Base-by-base conservation (phyloP, 2,329 filamentous ascomycete genomes). In the Trichoderma guizhouense region DNA sequence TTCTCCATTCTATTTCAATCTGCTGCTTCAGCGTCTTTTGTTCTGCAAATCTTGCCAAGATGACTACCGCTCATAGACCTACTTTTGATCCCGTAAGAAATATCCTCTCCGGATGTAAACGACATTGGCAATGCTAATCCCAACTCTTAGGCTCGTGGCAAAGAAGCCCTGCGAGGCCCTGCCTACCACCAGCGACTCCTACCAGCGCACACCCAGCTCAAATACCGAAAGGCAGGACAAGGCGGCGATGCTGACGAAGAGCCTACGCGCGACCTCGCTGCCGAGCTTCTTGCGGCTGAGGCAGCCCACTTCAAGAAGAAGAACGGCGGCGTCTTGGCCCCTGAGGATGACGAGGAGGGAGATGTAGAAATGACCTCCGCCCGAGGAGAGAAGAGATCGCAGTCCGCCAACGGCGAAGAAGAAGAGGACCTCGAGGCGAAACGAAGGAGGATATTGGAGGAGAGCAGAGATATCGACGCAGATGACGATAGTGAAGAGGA, bases 181-280 rank as follows among this genome's bases (percentile, higher is more conserved):
- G 95, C 94, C 77, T 98, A 98, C 85, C 96, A 99, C 81, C 95
- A 98, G 83, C 92, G 96, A 77, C 92, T 98, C 18, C 91, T 98
- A 15, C 95, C 96, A 39, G 96, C 96, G 36, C 92, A 99, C 82
- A 98, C 93, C 14, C 91, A 93, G 75, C 91, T 99, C 79, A 99
- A 99, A 84, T 92, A 91, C 80, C 90, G 94, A 85, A 91, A 88
- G 61, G 85, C 92, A n/a, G 95, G 94, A 58, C 96, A 99, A 84
- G 96, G 96, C 77, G 93, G 93, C 75, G 91, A 90, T 75, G 92
- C 92, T 36, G 81, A 82, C 65, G 91, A 91, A 43, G 94, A 97
- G 75, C 84, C 87, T 72, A 73, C 79, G 69, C 93, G 92, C 79
- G 95, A 99, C 80, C 88, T 99, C 68, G 91, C 94, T 76, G 92